Percentiles rank a stretch among this genome's conserved stretches.
phyloP scores from a whole-genome alignment of 768 basidiomycete genomes.

The Auriscalpium microsporum region DNA sequence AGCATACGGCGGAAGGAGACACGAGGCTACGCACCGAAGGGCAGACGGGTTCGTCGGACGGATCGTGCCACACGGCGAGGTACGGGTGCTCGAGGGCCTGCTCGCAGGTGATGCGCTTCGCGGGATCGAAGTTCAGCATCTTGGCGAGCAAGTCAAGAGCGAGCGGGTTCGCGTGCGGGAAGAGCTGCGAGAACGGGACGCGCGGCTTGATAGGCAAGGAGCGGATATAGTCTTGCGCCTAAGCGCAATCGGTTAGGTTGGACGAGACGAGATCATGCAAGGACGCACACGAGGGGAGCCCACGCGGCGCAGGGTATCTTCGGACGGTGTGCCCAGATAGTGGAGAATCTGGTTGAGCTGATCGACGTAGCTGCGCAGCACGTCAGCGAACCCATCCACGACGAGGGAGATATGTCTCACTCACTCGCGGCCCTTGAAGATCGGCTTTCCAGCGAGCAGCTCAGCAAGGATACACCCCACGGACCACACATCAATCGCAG shows the following conservation, averaged over 20 bases:
- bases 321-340: conserved; percentile 95
- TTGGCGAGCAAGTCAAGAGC: conserved; percentile 89
- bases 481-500: conserved; percentile 93
- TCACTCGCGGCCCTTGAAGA: conserved; percentile 95
- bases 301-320: conserved; percentile 92
- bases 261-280: background rate
- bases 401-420: conserved; percentile 35
- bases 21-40: conserved; percentile 43
- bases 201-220: conserved; percentile 95
- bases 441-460: conserved; percentile 85
- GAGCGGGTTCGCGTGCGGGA: conserved; percentile 88
- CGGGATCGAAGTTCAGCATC: conserved; percentile 93
- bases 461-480: conserved; percentile 95
- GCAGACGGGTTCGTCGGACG: conserved; percentile 86
- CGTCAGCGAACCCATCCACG: background rate
- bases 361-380: conserved; percentile 74
- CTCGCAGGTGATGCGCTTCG: conserved; percentile 92
- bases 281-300: conserved; percentile 81
- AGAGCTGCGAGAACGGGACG: conserved; percentile 84
- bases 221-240: conserved; percentile 98
- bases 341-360: conserved; percentile 97
- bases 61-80: conserved; percentile 95
- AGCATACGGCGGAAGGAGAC: background rate
- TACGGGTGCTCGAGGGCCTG: conserved; percentile 94
- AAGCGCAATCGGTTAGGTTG: conserved; percentile 5